phyloP scores from a whole-genome alignment of 108 stramenopile genomes.

The Cyclotella baltica region DNA sequence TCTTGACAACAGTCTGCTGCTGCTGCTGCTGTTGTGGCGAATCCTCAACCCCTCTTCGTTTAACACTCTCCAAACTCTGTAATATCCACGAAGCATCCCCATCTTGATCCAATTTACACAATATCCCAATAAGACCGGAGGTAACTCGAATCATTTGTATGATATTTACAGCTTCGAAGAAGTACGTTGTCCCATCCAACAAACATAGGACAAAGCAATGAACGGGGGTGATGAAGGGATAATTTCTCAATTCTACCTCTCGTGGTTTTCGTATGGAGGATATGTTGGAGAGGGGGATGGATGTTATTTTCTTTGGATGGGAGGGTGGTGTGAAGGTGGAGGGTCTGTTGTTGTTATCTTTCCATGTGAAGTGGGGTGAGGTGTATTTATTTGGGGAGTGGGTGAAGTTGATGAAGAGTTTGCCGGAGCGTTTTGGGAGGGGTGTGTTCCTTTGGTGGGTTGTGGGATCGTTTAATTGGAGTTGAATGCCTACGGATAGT shows the following conservation, averaged over 20 bases:
- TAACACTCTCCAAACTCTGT: neutral
- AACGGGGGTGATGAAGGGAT: neutral
- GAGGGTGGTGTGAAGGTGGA: neutral
- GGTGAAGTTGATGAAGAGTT: conserved; percentile 1
- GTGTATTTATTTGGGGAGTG: neutral
- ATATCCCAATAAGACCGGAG: neutral
- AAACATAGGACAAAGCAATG: conserved; percentile 15
- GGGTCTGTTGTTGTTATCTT: neutral
- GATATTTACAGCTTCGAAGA: conserved; percentile 10
- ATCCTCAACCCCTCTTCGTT: neutral
- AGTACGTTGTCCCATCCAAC: neutral
- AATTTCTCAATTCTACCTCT: conserved; percentile 3
- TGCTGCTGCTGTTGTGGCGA: too few relatives aligned
- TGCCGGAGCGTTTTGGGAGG: conserved; percentile 13
- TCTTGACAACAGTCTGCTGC: conserved; percentile 2
- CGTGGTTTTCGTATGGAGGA: neutral
- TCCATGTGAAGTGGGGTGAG: conserved; percentile 14
- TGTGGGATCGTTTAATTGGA: conserved; percentile 4
- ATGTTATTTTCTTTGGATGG: neutral
- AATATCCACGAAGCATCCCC: conserved; percentile 15
- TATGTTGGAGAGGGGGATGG: conserved; percentile 5
- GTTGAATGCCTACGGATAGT: conserved; percentile 13
- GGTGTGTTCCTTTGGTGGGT: neutral
- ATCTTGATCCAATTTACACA: neutral
- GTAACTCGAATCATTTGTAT: conserved; percentile 12